Evolutionary conservation across 2,329 filamentous ascomycete genomes (phyloP).

Genomic region (Fusarium irregulare): DNA sequence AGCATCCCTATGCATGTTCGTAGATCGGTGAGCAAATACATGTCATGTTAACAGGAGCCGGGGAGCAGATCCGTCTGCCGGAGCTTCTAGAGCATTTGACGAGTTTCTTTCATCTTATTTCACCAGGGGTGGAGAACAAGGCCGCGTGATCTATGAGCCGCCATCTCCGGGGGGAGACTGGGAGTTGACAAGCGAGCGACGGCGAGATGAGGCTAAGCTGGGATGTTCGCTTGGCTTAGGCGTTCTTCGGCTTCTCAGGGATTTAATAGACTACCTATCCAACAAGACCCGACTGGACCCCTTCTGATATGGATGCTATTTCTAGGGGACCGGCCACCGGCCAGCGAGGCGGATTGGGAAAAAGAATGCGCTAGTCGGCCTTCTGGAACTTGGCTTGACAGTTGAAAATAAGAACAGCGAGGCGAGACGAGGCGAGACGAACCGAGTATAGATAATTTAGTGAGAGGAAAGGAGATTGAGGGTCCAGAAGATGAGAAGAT

Average conservation of each 20-base stretch:
- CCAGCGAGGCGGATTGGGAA: conserved; percentile 25
- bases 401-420: neutral
- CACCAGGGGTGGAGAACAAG: conserved; percentile 32
- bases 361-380: conserved; percentile 13
- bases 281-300: neutral
- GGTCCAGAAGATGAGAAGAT: conserved; percentile 3
- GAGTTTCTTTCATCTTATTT: conserved; percentile 36
- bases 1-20: conserved; percentile 2
- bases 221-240: conserved; percentile 23
- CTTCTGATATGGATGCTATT: neutral
- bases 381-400: conserved; percentile 35
- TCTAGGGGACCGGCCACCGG: neutral
- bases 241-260: conserved; percentile 18
- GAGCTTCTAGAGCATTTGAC: conserved; percentile 39
- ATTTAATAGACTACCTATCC: neutral
- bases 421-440: neutral
- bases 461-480: conserved; percentile 18
- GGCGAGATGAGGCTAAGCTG: conserved; percentile 40
- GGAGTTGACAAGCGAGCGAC: conserved; percentile 28
- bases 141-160: conserved; percentile 46
- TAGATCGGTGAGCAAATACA: conserved; percentile 21
- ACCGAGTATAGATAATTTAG: neutral
- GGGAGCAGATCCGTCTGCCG: conserved; percentile 35
- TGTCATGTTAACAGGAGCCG: conserved; percentile 12
- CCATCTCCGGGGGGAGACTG: conserved; percentile 41